Percentiles rank a stretch among this genome's conserved stretches.
phyloP scores from a whole-genome alignment of 2,329 filamentous ascomycete species.

The Calonectria henricotiae region DNA sequence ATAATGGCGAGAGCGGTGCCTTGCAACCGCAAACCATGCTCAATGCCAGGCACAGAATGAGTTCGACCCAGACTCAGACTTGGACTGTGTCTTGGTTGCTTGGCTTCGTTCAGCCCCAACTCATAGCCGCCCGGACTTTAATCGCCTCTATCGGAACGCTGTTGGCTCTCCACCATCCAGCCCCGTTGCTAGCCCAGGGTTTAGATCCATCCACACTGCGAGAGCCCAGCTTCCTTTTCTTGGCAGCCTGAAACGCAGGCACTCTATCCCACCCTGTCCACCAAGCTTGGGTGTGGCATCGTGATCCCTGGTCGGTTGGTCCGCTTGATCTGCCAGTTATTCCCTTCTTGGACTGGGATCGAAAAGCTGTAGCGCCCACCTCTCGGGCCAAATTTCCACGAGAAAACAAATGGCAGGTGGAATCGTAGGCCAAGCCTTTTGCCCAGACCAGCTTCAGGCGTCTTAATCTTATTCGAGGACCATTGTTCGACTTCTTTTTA shows the following conservation, averaged over 20 bases:
- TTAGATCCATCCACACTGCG: constrained; percentile 17
- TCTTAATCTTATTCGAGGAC: constrained; percentile 43
- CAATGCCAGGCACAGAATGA: not conserved
- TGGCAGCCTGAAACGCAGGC: constrained; percentile 28
- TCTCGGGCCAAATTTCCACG: constrained; percentile 25
- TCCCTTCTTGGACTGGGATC: constrained; percentile 29
- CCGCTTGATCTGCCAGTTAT: constrained; percentile 45
- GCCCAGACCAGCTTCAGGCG: constrained; percentile 29
- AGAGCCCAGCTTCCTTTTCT: constrained; percentile 16
- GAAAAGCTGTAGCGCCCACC: constrained; percentile 35
- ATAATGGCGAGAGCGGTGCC: constrained; percentile 34
- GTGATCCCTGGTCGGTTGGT: constrained; percentile 29
- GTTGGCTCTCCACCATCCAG: constrained; percentile 17
- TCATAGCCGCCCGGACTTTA: constrained; percentile 33
- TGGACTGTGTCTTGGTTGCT: not conserved
- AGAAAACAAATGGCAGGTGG: constrained; percentile 26
- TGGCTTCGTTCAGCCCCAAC: constrained; percentile 5
- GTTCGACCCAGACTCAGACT: no score
- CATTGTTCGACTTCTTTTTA: constrained; percentile 2
- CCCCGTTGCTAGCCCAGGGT: constrained; percentile 19
- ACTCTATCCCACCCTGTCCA: constrained; percentile 15
- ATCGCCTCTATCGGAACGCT: constrained; percentile 12
- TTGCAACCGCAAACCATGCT: not conserved
- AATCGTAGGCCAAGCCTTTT: constrained; percentile 31
- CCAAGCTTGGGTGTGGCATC: constrained; percentile 18